Conservation (phyloP, 169 alveolate genomes). For the Toxoplasma gondii region DNA sequence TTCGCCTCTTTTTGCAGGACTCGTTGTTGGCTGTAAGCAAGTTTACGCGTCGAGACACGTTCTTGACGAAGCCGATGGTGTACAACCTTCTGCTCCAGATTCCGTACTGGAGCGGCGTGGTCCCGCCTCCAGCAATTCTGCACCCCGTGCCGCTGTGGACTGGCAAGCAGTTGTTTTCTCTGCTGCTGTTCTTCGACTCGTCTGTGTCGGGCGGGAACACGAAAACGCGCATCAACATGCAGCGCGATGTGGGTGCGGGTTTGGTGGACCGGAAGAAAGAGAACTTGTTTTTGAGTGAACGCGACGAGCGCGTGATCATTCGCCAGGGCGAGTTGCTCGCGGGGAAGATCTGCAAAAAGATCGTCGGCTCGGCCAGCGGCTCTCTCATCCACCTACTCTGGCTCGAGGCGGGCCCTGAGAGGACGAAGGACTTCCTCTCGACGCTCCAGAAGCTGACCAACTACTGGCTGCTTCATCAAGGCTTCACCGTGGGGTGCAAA, state of each 20-base stretch:
- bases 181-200: constrained; percentile 89
- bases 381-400: constrained; percentile 97
- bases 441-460: constrained; percentile 91
- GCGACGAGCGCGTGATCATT: constrained; percentile 83
- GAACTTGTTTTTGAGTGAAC: constrained; percentile 64
- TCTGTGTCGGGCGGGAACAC: constrained; percentile 37
- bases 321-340: constrained; percentile 95
- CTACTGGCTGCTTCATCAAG: constrained; percentile 96
- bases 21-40: constrained; percentile 94
- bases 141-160: constrained; percentile 98
- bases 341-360: constrained; percentile 97
- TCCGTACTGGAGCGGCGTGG: constrained; percentile 95
- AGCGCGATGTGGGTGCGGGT: constrained; percentile 67
- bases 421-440: constrained; percentile 94
- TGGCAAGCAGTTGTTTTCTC: constrained; percentile 98
- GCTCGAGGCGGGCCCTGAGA: constrained; percentile 98
- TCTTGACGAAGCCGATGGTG: constrained; percentile 93
- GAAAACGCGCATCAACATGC: constrained; percentile 68
- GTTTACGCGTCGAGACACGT: constrained; percentile 97
- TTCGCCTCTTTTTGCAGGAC: constrained; percentile 90
- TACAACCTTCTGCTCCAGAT: constrained; percentile 93
- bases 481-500: constrained; percentile 98
- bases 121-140: constrained; percentile 98
- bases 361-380: constrained; percentile 98
- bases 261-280: constrained; percentile 70